Conservation (phyloP, 129 eudicot genomes). For the carrot (Daucus carota) region DNA sequence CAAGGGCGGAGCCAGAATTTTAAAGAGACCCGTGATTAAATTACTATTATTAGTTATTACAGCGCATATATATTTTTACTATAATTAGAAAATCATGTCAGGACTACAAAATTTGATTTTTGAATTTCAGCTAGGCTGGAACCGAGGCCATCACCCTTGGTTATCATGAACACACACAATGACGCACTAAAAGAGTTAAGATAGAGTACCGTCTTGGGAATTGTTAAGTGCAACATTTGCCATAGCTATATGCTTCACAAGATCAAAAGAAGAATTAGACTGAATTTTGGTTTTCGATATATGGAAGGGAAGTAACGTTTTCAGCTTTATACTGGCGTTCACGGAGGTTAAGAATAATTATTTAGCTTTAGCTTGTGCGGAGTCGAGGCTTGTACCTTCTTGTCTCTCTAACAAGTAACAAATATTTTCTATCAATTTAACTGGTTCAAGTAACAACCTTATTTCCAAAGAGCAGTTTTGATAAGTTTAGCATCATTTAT, state of each 20-base stretch:
- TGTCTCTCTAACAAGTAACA: not conserved
- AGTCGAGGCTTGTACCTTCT: not conserved
- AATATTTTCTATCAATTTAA: not conserved
- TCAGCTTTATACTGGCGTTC: not conserved
- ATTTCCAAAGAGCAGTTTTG: not conserved
- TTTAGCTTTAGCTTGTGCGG: not conserved
- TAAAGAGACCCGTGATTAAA: not conserved
- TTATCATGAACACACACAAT: not conserved
- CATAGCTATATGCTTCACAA: slow-evolving; percentile 5
- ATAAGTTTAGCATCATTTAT: not conserved
- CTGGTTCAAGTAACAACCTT: not conserved
- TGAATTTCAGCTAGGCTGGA: not conserved
- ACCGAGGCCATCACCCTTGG: not conserved
- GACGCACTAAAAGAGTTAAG: not conserved
- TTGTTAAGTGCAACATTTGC: slow-evolving; percentile 1
- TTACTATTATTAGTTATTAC: not conserved
- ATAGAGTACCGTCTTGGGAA: slow-evolving; percentile 18
- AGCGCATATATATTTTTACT: not conserved
- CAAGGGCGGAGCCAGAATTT: not conserved
- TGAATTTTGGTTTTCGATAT: not conserved
- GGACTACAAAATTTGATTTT: not conserved
- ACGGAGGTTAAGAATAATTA: not conserved
- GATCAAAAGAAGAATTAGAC: not conserved
- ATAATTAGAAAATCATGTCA: not conserved
- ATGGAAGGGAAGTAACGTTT: not conserved